Conservation (phyloP, 2,329 filamentous ascomycete genomes). For the Aspergillus sp. region DNA sequence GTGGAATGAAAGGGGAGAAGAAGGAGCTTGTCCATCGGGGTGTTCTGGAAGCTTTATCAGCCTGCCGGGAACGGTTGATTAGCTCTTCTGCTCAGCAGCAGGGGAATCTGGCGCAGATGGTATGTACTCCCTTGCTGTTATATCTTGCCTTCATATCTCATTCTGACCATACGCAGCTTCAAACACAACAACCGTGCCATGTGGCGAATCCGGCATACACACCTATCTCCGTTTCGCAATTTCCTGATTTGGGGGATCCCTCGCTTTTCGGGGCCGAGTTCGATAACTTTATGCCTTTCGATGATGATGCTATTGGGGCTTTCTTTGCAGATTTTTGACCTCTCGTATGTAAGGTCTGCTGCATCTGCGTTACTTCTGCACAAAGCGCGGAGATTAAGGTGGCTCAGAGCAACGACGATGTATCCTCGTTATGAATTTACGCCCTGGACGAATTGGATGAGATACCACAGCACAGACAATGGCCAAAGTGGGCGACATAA, state of each 20-base stretch:
- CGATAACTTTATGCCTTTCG: conserved; percentile 16
- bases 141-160: neutral
- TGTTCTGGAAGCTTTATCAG: conserved; percentile 27
- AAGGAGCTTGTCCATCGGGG: conserved; percentile 32
- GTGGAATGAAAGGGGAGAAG: conserved; percentile 31
- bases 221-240: conserved; percentile 4
- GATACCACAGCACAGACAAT: no score
- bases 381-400: no score
- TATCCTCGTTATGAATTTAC: neutral
- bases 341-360: neutral
- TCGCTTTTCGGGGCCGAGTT: conserved; percentile 23
- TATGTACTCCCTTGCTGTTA: neutral
- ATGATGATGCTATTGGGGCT: neutral
- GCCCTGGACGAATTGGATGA: no score
- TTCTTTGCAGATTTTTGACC: neutral
- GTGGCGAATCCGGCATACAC: neutral
- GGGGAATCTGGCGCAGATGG: neutral
- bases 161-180: neutral
- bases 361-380: neutral
- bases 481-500: no score
- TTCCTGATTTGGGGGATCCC: conserved; percentile 21
- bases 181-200: neutral
- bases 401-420: neutral
- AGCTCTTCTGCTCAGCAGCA: neutral
- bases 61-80: conserved; percentile 27